Evolutionary conservation across 768 basidiomycete species (phyloP).

Genomic region (Lactarius deliciosus): DNA sequence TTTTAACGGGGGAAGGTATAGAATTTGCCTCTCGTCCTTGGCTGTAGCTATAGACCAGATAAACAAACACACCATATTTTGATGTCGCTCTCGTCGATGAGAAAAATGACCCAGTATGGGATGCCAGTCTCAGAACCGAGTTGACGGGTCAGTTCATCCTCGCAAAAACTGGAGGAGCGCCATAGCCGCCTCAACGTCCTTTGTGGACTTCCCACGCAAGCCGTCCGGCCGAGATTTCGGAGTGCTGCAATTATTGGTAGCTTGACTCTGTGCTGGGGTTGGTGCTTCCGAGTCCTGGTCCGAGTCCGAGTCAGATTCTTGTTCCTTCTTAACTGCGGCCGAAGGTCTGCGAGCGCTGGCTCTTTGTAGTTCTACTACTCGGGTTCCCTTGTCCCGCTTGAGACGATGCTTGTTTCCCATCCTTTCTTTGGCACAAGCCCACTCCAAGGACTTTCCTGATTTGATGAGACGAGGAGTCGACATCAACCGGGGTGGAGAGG

Average conservation of each 20-base stretch:
- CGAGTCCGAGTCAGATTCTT: slow-evolving; percentile 5
- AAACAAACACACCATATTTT: not conserved
- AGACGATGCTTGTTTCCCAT: slow-evolving; percentile 30
- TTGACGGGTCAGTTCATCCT: slow-evolving; percentile 23
- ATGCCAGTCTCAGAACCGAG: slow-evolving; percentile 21
- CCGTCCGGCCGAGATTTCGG: slow-evolving; percentile 2
- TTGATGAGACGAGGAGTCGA: slow-evolving; percentile 47
- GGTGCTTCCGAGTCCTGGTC: not conserved
- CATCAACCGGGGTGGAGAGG: slow-evolving; percentile 47
- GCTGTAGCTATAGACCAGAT: not conserved
- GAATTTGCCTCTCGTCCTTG: not conserved
- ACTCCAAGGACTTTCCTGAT: slow-evolving; percentile 60
- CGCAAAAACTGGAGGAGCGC: slow-evolving; percentile 39
- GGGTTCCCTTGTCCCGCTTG: slow-evolving; percentile 33
- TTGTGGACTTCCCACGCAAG: slow-evolving; percentile 21
- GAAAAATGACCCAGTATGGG: not conserved
- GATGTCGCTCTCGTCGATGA: no score
- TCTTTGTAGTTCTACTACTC: not conserved
- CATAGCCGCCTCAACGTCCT: slow-evolving; percentile 42
- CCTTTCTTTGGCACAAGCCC: slow-evolving; percentile 62
- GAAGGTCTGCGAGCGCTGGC: not conserved
- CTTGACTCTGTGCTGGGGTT: slow-evolving; percentile 13
- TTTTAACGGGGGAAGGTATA: not conserved
- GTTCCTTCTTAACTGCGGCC: not conserved
- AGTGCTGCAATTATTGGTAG: not conserved